Base-by-base conservation (phyloP, 176 grass and related monocot species). In the Melocanna baccifera region DNA sequence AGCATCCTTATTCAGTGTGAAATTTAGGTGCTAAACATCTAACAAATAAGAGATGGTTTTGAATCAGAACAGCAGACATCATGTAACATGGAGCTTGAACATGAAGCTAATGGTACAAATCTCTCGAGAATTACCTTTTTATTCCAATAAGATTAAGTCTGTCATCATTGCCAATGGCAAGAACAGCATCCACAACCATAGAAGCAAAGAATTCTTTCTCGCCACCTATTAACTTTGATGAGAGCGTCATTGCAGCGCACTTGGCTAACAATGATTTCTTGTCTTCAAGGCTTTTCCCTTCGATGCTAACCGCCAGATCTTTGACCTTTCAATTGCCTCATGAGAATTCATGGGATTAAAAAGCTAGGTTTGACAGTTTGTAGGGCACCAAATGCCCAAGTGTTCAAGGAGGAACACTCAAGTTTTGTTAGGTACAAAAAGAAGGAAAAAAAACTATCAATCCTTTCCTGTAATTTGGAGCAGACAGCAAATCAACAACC, bases 101-200 rank as follows among this genome's bases (percentile, higher is more conserved):
- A n/a, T n/a, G n/a, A n/a, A n/a, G n/a, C n/a, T n/a, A n/a, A n/a
- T n/a, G n/a, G n/a, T n/a, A n/a, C n/a, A n/a, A n/a, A n/a, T n/a
- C n/a, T n/a, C n/a, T n/a, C n/a, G n/a, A n/a, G n/a, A n/a, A n/a
- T n/a, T n/a, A n/a, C n/a, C n/a, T 98, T 65, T 98, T 94, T 36
- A 93, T 97, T 18, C 95, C 95, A 62, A 97, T 93, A 63, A 97
- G 79, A 74, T 94, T 97, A 75, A 97, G 90, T 39, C 95, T 93
- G 65, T 97, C 92, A 64, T 94, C 91, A 41, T 72, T 81, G 58
- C 96, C 89, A 77, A 95, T 98, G 75, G 93, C 96, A 77, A 95
- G 79, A 34, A 98, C 93, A 66, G 91, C 91, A 90, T 95, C 93
- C 11, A 98, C 93, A 89, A 95, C 93, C 89, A 98, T 95, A 58